Evolutionary conservation across 1,284 basidiomycete genomes (phyloP), one percentile per base, ranked within the genome.

Genomic region (Boletus semigastroideus): DNA sequence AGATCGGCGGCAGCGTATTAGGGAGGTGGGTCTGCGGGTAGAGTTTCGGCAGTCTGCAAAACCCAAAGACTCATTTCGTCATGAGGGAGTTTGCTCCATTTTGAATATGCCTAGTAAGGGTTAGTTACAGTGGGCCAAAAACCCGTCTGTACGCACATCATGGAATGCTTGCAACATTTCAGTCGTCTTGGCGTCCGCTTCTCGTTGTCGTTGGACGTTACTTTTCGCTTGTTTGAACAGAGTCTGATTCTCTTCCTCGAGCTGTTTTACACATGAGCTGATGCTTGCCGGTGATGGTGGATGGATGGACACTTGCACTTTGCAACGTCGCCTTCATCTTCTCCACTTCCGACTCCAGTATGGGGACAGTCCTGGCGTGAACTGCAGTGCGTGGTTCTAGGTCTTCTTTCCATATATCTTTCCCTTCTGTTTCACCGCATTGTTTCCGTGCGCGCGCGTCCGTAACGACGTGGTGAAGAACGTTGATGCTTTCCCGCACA

Each of bases 361-460:
- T 60, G 1, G 85, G 84, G 17, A 87, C 68, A 1, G 80, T 84
- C 48, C 80, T 74, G 3, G 86, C 84, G 43, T 78, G 73, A 20
- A 81, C 78, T n/a, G 83, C 84, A 37, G 73, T 74, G 12, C 73
- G 74, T 2, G 87, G 84, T 45, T 80, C 76, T 17, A 88, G 67
- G 49, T 81, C 72, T 45, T 83, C 78, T 54, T 70, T 77, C 86
- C 86, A 89, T 0, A 77, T 60, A 61, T 88, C 84, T n/a, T 74
- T 77, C 1, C 72, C 72, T 10, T 60, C 59, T 16, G 65, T 63
- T 37, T 75, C 75, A 10, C 74, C 76, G n/a, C 64, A 66, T 47
- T 77, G 72, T 54, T 82, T 83, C 27, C 83, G 74, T n/a, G 78
- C 76, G n/a, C 83, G 80, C 0, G 86, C 87, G 41, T 87, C 86